Base-by-base conservation (phyloP, 306 rosid genomes). In the Senna tora region DNA sequence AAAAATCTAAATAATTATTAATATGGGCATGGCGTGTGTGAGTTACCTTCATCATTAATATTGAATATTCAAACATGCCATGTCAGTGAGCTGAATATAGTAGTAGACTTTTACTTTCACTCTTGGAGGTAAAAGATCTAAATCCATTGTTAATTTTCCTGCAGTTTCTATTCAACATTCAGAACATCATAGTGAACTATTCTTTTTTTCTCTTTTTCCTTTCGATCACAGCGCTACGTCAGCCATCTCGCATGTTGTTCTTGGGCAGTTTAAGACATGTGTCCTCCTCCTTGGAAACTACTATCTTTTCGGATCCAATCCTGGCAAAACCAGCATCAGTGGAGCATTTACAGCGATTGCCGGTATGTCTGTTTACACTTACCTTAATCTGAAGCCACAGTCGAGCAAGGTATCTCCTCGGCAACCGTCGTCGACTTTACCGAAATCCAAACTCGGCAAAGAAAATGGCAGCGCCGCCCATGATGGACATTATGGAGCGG, bases 221-320 rank as follows among this genome's bases (percentile, higher is more conserved):
- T 61, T 63, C 50, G 49, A 76, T 81, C 66, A 38, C 96, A 94
- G 98, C 53, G 97, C 98, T 42, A 94, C 97, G 33, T 94, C 98
- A 22, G 97, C 97, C 1, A 79, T 89, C 11, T 86, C 96, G 19
- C 97, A 94, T 10, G 98, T 94, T 7, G 98, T 94, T 51, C 98
- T 94, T 6, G 97, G 98, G 52, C 97, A 94, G 83, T 94, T 94
- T 33, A 94, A 94, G 86, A 94, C 97, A 17, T 91, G 98, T n/a
- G 84, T 91, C 66, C 85, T 94, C 46, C 97, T 91, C 75, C 92
- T 94, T 0, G 98, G 98, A 72, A 91, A 89, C 84, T 90, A 73
- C 75, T 91, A 83, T 79, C 83, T 94, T 33, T 91, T 94, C 2
- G 88, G 89, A 77, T 84, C 98, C 30, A 89, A 91, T 77, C 97